Conservation (phyloP, 1,139 yeast genomes). For the Debaryomyces nepalensis region DNA sequence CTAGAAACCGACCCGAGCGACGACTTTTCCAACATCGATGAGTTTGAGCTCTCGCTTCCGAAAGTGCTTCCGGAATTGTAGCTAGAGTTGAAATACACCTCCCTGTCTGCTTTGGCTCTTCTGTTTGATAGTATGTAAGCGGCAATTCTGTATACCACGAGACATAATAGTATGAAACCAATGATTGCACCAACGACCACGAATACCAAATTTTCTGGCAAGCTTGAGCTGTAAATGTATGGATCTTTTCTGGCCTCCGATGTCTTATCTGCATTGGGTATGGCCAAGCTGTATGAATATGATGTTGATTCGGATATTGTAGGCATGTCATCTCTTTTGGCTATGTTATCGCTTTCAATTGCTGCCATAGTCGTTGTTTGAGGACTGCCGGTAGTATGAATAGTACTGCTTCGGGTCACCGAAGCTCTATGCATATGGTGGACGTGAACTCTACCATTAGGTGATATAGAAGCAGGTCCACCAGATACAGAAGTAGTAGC, state of each 20-base stretch:
- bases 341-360: neutral
- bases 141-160: constrained; percentile 29
- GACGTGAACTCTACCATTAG: constrained; percentile 1
- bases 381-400: neutral
- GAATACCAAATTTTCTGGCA: constrained; percentile 47
- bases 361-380: constrained; percentile 2
- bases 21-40: constrained; percentile 31
- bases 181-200: constrained; percentile 46
- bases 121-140: constrained; percentile 28
- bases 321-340: constrained; percentile 9
- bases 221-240: constrained; percentile 28
- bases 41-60: constrained; percentile 27
- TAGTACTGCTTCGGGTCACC: neutral
- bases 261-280: constrained; percentile 19
- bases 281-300: constrained; percentile 23
- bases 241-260: constrained; percentile 31
- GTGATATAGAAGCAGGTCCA: neutral
- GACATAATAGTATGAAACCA: constrained; percentile 28
- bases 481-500: neutral
- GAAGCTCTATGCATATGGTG: constrained; percentile 9
- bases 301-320: constrained; percentile 15
- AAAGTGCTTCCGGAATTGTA: constrained; percentile 14
- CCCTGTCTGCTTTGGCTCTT: constrained; percentile 45
- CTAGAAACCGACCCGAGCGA: constrained; percentile 17
- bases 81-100: constrained; percentile 28